A percentile compares a stretch with the other conserved stretches of the same genome.
These are phyloP conservation scores for Neurospora sp. DNA, from an alignment of 495 filamentous ascomycete genomes.

Conservation along the genomic window DNA sequence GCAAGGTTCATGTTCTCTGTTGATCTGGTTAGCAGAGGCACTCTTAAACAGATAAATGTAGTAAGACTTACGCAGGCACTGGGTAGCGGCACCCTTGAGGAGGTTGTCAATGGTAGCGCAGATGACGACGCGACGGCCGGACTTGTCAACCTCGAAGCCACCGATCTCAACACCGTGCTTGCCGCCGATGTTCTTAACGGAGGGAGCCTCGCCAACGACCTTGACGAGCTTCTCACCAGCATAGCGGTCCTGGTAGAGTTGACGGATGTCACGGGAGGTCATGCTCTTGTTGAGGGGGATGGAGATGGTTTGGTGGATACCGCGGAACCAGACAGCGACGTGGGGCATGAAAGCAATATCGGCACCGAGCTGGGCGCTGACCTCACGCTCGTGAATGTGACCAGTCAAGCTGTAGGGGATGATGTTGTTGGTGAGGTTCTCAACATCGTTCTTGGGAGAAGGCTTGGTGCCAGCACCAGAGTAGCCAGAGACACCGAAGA, in stretches of 20 bases:
- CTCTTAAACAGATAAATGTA: conserved; percentile 1
- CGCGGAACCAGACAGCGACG: conserved; percentile 95
- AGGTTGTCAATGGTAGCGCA: conserved; percentile 98
- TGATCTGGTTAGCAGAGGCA: conserved; percentile 11
- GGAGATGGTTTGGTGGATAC: conserved; percentile 85
- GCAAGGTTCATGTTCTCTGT: conserved; percentile 96
- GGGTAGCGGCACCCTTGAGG: conserved; percentile 91
- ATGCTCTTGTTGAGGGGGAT: conserved; percentile 78
- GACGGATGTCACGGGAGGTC: conserved; percentile 83
- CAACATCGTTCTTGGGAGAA: conserved; percentile 87
- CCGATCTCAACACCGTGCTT: conserved; percentile 94
- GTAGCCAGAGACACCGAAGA: conserved; percentile 93
- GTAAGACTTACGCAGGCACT: conserved; percentile 71
- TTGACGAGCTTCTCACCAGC: conserved; percentile 92
- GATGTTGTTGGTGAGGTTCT: conserved; percentile 78
- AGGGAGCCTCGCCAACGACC: conserved; percentile 76
- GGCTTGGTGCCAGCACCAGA: conserved; percentile 96
- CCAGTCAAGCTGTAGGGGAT: conserved; percentile 90
- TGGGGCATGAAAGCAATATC: conserved; percentile 86
- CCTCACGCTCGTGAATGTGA: conserved; percentile 94
- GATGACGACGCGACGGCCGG: conserved; percentile 82
- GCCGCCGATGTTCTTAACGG: conserved; percentile 79
- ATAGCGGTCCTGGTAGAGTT: conserved; percentile 92
- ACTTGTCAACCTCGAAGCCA: conserved; percentile 82
- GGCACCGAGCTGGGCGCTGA: conserved; percentile 65